phyloP scores from a whole-genome alignment of 2,329 filamentous ascomycete genomes.

The Hypoxylon sp. region DNA sequence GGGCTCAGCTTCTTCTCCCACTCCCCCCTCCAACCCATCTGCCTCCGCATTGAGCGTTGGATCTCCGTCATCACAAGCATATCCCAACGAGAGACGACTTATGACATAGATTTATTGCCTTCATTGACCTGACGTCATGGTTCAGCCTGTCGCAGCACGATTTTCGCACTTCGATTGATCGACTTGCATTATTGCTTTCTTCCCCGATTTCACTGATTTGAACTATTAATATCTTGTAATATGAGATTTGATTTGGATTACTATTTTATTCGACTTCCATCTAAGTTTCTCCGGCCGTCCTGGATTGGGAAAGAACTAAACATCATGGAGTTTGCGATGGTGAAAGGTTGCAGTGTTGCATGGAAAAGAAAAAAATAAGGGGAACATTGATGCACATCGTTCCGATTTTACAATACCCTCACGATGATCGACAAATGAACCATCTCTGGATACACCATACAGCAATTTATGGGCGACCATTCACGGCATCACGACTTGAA shows the following conservation, averaged over 20 bases:
- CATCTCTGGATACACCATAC: constrained; percentile 56
- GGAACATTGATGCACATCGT: constrained; percentile 44
- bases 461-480: constrained; percentile 57
- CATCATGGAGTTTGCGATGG: constrained; percentile 46
- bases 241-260: constrained; percentile 49
- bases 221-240: constrained; percentile 54
- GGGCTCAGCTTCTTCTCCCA: constrained; percentile 16
- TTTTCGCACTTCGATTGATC: constrained; percentile 35
- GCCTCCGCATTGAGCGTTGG: constrained; percentile 38
- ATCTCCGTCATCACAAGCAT: constrained; percentile 48
- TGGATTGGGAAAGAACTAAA: constrained; percentile 46
- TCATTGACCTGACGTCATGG: constrained; percentile 43
- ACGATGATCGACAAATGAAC: constrained; percentile 53
- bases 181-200: constrained; percentile 39
- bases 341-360: constrained; percentile 46
- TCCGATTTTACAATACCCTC: constrained; percentile 52
- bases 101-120: constrained; percentile 55
- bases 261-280: constrained; percentile 43
- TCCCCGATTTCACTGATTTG: constrained; percentile 42
- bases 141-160: constrained; percentile 36
- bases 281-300: constrained; percentile 40
- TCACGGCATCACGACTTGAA: constrained; percentile 56
- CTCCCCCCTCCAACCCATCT: constrained; percentile 25
- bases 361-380: constrained; percentile 42
- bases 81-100: constrained; percentile 56